Conservation (phyloP, 1,284 basidiomycete species). For the Pisolithus thermaeus region DNA sequence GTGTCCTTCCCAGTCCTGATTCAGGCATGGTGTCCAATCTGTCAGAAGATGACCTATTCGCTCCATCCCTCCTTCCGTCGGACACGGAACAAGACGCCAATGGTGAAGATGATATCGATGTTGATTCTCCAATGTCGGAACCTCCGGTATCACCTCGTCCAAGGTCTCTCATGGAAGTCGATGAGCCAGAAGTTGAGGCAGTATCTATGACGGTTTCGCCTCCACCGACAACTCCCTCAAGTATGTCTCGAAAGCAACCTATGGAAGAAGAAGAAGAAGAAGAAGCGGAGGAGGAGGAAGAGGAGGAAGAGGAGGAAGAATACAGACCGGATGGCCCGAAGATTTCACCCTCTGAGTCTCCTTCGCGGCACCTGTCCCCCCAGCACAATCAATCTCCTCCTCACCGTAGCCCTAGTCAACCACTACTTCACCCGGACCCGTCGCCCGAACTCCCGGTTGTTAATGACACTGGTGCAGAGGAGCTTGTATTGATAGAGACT, state of each 20-base stretch:
- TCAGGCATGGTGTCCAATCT: slow-evolving; percentile 33
- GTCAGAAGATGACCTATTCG: slow-evolving; percentile 24
- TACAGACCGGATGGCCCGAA: slow-evolving; percentile 7
- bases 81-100: slow-evolving; percentile 6
- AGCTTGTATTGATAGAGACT: neutral
- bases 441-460: slow-evolving; percentile 6
- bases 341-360: neutral
- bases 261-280: slow-evolving; percentile 10
- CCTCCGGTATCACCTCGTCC: slow-evolving; percentile 24
- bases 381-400: neutral
- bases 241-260: slow-evolving; percentile 7
- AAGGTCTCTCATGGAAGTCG: slow-evolving; percentile 18
- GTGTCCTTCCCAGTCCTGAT: slow-evolving; percentile 29
- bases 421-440: slow-evolving; percentile 12
- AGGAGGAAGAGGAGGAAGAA: slow-evolving; percentile 18
- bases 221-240: slow-evolving; percentile 12
- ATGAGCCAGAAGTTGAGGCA: slow-evolving; percentile 18
- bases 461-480: too few relatives aligned
- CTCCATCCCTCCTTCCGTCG: slow-evolving; percentile 12
- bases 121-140: slow-evolving; percentile 29
- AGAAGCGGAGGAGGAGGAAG: slow-evolving; percentile 2
- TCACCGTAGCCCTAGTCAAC: neutral
- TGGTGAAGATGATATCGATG: slow-evolving; percentile 13
- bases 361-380: neutral
- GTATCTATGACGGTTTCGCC: slow-evolving; percentile 9